Percentiles rank a stretch among this genome's conserved stretches.
These are phyloP conservation scores for Aspergillus fischeri DNA, from an alignment of 2,329 filamentous ascomycete species.

Conservation along the genomic window DNA sequence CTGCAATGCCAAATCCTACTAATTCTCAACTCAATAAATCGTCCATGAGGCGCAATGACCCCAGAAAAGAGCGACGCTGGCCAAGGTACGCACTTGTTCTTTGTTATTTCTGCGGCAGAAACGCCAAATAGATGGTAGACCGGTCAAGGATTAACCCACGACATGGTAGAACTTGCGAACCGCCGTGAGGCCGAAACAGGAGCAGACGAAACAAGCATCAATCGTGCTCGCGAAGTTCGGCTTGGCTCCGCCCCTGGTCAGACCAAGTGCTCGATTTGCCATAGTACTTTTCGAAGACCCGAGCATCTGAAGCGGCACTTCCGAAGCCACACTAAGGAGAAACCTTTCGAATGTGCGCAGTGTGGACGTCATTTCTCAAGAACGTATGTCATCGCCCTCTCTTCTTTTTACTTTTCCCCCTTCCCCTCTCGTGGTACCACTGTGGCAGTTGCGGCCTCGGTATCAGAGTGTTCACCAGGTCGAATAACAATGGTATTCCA, in stretches of 20 bases:
- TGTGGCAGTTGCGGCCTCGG: background rate
- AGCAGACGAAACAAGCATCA: slow-evolving; percentile 8
- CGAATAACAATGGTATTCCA: background rate
- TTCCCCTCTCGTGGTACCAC: background rate
- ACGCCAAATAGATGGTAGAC: background rate
- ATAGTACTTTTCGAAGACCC: slow-evolving; percentile 36
- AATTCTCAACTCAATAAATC: slow-evolving; percentile 3
- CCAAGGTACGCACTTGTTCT: slow-evolving; percentile 16
- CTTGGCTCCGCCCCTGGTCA: slow-evolving; percentile 15
- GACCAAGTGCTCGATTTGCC: slow-evolving; percentile 33
- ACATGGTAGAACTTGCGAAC: slow-evolving; percentile 12
- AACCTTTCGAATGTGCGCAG: slow-evolving; percentile 36
- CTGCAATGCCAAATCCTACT: slow-evolving; percentile 14
- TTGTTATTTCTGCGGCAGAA: background rate
- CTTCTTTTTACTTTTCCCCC: background rate
- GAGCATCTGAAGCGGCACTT: slow-evolving; percentile 42
- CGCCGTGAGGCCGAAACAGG: slow-evolving; percentile 13
- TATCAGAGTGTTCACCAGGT: background rate
- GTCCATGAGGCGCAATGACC: slow-evolving; percentile 27
- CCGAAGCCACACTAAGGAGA: slow-evolving; percentile 39
- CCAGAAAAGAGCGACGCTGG: slow-evolving; percentile 22
- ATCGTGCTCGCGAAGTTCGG: slow-evolving; percentile 10
- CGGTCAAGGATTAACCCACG: slow-evolving; percentile 3
- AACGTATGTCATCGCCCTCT: slow-evolving; percentile 27
- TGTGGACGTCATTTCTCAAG: slow-evolving; percentile 42